A percentile compares a stretch with the other conserved stretches of the same genome.
These are phyloP conservation scores for Pseudoneurospora amorphoporcata DNA, from an alignment of 495 filamentous ascomycete genomes.

Conservation along the genomic window DNA sequence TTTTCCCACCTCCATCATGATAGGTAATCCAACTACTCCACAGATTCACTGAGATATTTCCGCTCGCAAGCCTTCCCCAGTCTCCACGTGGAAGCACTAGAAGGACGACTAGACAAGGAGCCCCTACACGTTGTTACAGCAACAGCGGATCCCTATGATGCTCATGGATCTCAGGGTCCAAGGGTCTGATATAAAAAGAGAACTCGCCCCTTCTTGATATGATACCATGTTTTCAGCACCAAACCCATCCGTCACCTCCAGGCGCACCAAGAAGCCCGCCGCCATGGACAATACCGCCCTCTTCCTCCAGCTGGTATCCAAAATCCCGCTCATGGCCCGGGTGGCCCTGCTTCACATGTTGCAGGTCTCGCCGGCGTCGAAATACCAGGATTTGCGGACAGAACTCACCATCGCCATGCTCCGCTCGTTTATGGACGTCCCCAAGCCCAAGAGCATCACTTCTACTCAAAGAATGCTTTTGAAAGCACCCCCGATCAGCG, in stretches of 20 bases:
- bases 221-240: not conserved
- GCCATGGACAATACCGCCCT: constrained; percentile 21
- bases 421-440: constrained; percentile 46
- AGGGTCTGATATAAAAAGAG: not conserved
- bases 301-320: constrained; percentile 40
- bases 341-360: constrained; percentile 59
- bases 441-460: constrained; percentile 39
- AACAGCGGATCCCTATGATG: not conserved
- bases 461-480: constrained; percentile 52
- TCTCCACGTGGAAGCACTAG: not conserved
- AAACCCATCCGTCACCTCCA: not conserved
- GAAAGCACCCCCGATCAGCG: constrained; percentile 60
- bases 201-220: not conserved
- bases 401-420: constrained; percentile 62
- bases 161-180: not conserved
- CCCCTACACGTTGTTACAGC: not conserved
- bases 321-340: constrained; percentile 57
- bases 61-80: not conserved
- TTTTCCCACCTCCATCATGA: not conserved
- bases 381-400: constrained; percentile 71
- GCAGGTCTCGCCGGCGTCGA: constrained; percentile 50
- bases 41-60: not conserved
- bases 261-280: not conserved
- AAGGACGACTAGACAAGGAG: not conserved
- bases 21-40: not conserved